Percentiles rank a stretch among this genome's conserved stretches.
These are phyloP conservation scores for Mycena sanguinolenta DNA, from an alignment of 768 basidiomycete species.

Conservation along the genomic window DNA sequence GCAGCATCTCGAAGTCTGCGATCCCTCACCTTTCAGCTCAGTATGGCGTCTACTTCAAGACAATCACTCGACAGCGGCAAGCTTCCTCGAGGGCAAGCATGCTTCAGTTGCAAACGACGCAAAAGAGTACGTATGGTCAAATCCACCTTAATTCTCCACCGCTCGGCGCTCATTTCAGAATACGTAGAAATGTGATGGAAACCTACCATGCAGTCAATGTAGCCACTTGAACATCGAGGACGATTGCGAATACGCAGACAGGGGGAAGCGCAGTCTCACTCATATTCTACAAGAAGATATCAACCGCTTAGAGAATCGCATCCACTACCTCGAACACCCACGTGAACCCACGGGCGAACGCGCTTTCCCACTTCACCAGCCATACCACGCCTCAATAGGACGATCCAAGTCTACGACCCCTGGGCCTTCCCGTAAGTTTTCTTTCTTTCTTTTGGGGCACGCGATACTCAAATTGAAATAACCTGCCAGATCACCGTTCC, in stretches of 20 bases:
- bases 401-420: not conserved
- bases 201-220: constrained; percentile 26
- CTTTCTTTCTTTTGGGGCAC: not conserved
- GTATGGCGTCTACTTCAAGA: constrained; percentile 19
- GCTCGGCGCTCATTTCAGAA: not conserved
- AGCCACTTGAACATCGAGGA: constrained; percentile 21
- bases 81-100: constrained; percentile 27
- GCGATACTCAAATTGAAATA: not conserved
- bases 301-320: constrained; percentile 2
- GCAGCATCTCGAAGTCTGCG: not conserved
- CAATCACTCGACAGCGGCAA: constrained; percentile 18
- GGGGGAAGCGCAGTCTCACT: constrained; percentile 6
- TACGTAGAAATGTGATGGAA: constrained; percentile 25
- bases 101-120: constrained; percentile 23
- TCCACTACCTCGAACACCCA: not conserved
- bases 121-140: constrained; percentile 9
- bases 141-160: no score
- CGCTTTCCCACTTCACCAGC: constrained; percentile 3
- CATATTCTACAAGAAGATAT: constrained; percentile 23
- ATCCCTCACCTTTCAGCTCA: not conserved
- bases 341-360: not conserved
- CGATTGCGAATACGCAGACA: constrained; percentile 25
- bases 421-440: constrained; percentile 3
- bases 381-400: constrained; percentile 1
- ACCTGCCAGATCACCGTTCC: not conserved